Conservation (phyloP, 805 yeast genomes). For the Sugiyamaella qingdaonensis region DNA sequence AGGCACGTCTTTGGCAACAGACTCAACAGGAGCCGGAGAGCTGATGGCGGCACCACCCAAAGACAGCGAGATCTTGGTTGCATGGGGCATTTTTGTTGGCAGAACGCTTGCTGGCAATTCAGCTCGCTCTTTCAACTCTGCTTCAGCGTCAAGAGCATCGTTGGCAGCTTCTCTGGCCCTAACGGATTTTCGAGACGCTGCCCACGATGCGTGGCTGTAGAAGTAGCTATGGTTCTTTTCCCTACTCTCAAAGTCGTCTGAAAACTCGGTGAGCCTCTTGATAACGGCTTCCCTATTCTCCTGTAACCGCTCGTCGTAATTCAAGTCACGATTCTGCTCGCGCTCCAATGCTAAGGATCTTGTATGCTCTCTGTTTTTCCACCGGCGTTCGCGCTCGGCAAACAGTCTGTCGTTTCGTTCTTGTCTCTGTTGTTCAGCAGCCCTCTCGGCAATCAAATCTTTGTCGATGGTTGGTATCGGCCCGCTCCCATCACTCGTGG, state of each 20-base stretch:
- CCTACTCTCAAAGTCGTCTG: constrained; percentile 19
- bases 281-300: constrained; percentile 14
- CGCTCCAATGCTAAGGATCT: constrained; percentile 27
- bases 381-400: constrained; percentile 32
- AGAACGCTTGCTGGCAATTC: neutral
- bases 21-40: neutral
- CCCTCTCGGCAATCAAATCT: constrained; percentile 11
- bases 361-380: constrained; percentile 39
- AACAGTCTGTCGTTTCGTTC: constrained; percentile 13
- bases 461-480: constrained; percentile 2
- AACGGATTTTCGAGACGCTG: constrained; percentile 18
- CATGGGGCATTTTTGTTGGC: neutral
- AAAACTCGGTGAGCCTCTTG: constrained; percentile 17
- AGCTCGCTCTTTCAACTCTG: constrained; percentile 11
- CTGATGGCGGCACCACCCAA: constrained; percentile 3
- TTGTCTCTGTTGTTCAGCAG: constrained; percentile 7
- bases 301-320: constrained; percentile 6
- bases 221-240: constrained; percentile 18
- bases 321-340: constrained; percentile 17
- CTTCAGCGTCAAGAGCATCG: constrained; percentile 20
- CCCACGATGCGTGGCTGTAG: constrained; percentile 26
- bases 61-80: constrained; percentile 16
- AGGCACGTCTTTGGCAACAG: neutral
- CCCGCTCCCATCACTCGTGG: neutral
- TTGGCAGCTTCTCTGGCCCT: constrained; percentile 20